A percentile compares a stretch with the other conserved stretches of the same genome.
phyloP scores from a whole-genome alignment of 2,329 filamentous ascomycete genomes.

The Rhinocladiella similis region DNA sequence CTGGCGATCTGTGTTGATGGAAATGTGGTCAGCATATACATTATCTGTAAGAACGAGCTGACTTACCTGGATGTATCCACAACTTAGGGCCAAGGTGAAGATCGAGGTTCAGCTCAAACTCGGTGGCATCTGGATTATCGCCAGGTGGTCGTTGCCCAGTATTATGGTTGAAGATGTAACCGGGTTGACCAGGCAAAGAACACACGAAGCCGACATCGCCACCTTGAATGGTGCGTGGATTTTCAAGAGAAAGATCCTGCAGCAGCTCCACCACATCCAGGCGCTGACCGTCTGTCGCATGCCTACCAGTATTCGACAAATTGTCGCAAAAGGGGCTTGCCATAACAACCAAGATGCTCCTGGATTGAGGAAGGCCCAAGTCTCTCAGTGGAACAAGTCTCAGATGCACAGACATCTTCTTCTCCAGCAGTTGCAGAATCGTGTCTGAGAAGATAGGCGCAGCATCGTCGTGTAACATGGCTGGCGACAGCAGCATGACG shows the following conservation, averaged over 20 bases:
- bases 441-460: slow-evolving; percentile 3
- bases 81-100: neutral
- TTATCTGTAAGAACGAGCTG: neutral
- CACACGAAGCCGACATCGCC: slow-evolving; percentile 6
- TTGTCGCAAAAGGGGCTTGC: slow-evolving; percentile 10
- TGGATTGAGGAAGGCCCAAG: slow-evolving; percentile 16
- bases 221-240: neutral
- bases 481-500: slow-evolving; percentile 15
- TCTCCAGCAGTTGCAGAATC: slow-evolving; percentile 14
- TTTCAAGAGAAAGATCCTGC: slow-evolving; percentile 5
- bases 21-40: neutral
- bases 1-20: slow-evolving; percentile 1
- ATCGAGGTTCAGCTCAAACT: neutral
- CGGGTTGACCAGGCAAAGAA: neutral
- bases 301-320: neutral
- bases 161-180: slow-evolving; percentile 14
- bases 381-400: slow-evolving; percentile 6
- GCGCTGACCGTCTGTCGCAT: neutral
- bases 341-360: slow-evolving; percentile 10
- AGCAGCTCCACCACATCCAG: neutral
- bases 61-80: slow-evolving; percentile 18
- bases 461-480: slow-evolving; percentile 12
- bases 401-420: slow-evolving; percentile 13
- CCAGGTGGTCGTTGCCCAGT: neutral
- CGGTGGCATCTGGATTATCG: neutral